These are phyloP conservation scores for Chenopodium suecicum DNA, from an alignment of 148 eudicot species.

Conservation along the genomic window DNA sequence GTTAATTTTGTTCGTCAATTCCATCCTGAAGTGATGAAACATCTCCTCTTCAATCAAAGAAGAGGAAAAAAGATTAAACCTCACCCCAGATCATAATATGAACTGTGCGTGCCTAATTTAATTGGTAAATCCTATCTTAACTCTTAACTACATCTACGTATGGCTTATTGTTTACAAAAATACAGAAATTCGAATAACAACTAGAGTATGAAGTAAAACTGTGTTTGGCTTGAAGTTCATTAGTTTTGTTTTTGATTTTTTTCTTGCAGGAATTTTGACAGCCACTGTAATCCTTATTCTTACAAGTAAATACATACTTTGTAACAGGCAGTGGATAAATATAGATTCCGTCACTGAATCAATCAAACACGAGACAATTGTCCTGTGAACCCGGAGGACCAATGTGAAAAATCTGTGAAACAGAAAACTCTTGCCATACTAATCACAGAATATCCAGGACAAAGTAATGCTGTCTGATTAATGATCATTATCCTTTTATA, in stretches of 20 bases:
- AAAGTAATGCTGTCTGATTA: not conserved
- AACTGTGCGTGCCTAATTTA: not conserved
- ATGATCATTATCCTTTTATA: not conserved
- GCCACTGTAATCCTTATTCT: not conserved
- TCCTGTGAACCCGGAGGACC: not conserved
- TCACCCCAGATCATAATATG: not conserved
- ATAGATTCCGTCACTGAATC: not conserved
- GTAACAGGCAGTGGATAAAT: not conserved
- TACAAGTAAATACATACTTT: not conserved
- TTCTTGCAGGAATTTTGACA: not conserved
- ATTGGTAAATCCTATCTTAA: slow-evolving; percentile 6
- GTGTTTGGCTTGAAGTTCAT: not conserved
- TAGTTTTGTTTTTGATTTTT: not conserved
- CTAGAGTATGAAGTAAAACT: not conserved
- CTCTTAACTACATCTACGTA: not conserved
- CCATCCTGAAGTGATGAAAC: not conserved
- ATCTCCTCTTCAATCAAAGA: not conserved
- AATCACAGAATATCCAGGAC: not conserved
- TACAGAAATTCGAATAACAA: slow-evolving; percentile 1
- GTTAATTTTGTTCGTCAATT: slow-evolving; percentile 45
- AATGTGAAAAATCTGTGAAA: not conserved
- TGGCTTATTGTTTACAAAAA: not conserved
- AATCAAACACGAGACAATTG: not conserved
- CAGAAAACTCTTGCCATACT: not conserved
- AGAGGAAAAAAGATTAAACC: slow-evolving; percentile 15